Evolutionary conservation across 108 stramenopile species (phyloP), one percentile per base, ranked within the genome.

Genomic region (Licmophora abbreviata): DNA sequence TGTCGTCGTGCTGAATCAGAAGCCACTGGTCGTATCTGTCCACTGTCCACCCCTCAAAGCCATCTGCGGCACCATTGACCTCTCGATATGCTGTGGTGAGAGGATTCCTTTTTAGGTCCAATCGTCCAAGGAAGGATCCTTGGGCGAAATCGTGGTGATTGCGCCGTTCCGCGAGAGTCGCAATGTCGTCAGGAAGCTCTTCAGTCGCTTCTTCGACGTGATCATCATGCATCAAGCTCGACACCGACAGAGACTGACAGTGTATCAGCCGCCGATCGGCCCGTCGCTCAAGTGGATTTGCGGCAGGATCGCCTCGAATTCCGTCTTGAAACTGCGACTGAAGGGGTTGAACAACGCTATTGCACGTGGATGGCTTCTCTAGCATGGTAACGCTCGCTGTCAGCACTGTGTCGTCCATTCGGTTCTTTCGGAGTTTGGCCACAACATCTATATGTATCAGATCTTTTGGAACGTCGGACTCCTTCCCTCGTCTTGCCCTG

Each of bases 31-130:
- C 75, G 42, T 88, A 88, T 33, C 82, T 63, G 61, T 84, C 86
- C 15, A 88, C 75, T 30, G 80, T 74, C 86, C 86, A 88, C 5
- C 86, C 86, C 26, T 82, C 82, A 63, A 74, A 81, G 6, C 86
- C 86, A 63, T 88, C 86, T 8, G 86, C 74, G 17, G 77, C 80
- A 32, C 82, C 86, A 64, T 88, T 88, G 22, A 88, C 68, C 54
- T 88, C 86, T 29, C 86, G 74, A 51, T 83, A 88, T 4, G 79
- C 77, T 33, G 48, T 84, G 1, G 86, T 88, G 8, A 70, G 20
- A 33, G 55, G 63, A 29, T 83, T 83, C 23, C 59, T 44, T 32
- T 44, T 64, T 30, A 88, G 51, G 7, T 59, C 57, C 1, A 44
- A 32, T 35, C 86, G 74, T 10, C 86, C 86, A 6, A 83, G 50